Conservation (phyloP, 2,329 filamentous ascomycete species). For the Xylaria sp. region DNA sequence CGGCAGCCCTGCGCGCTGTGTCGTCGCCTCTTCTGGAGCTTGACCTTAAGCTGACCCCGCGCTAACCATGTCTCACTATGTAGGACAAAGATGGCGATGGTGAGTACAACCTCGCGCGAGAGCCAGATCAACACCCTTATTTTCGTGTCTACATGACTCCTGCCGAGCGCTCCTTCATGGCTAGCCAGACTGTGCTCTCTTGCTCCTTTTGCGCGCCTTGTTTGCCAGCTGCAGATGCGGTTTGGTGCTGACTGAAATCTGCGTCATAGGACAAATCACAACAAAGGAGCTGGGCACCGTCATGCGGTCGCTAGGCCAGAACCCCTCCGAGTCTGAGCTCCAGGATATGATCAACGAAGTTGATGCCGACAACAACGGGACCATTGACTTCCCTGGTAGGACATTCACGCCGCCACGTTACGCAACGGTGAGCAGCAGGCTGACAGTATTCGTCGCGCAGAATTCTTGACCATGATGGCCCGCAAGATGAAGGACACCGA, state of each 20-base stretch:
- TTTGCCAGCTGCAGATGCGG: conserved; percentile 20
- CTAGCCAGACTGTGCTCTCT: not conserved
- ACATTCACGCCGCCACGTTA: conserved; percentile 16
- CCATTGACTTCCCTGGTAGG: conserved; percentile 89
- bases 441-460: conserved; percentile 58
- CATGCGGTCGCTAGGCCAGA: conserved; percentile 90
- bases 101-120: conserved; percentile 59
- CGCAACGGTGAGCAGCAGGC: conserved; percentile 32
- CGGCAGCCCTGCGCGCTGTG: not conserved
- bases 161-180: conserved; percentile 2
- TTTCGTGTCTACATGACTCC: conserved; percentile 8
- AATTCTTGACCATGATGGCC: conserved; percentile 94
- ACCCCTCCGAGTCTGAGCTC: conserved; percentile 88
- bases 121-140: not conserved
- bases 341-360: conserved; percentile 97
- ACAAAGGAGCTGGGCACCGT: conserved; percentile 91
- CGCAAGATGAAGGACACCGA: conserved; percentile 95
- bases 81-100: conserved; percentile 93
- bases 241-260: conserved; percentile 30
- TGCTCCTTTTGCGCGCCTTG: conserved; percentile 1
- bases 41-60: conserved; percentile 38
- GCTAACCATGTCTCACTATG: conserved; percentile 43
- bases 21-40: conserved; percentile 9
- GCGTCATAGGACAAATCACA: conserved; percentile 80
- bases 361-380: conserved; percentile 91